These are phyloP conservation scores for Gnomoniopsis sp. DNA, from an alignment of 2,329 filamentous ascomycete genomes.

Conservation along the genomic window DNA sequence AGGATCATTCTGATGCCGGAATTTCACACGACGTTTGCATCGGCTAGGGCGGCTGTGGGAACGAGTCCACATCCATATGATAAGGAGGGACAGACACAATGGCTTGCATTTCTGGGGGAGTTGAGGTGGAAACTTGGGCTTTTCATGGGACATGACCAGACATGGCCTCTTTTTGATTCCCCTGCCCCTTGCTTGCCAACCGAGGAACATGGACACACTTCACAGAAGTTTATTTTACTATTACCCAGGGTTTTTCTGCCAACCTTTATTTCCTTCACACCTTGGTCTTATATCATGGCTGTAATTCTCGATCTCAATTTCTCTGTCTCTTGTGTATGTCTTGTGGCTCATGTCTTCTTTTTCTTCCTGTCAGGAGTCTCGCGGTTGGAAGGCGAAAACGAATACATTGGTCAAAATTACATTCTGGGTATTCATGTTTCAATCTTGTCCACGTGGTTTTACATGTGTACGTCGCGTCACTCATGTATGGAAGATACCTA, in stretches of 20 bases:
- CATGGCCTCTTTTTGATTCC: slow-evolving; percentile 17
- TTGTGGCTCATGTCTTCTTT: not conserved
- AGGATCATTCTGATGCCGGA: slow-evolving; percentile 11
- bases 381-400: not conserved
- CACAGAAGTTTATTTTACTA: slow-evolving; percentile 19
- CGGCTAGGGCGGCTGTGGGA: slow-evolving; percentile 10
- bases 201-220: slow-evolving; percentile 18
- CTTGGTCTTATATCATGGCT: slow-evolving; percentile 23
- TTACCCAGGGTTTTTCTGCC: slow-evolving; percentile 18
- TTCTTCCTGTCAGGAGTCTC: not conserved
- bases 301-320: slow-evolving; percentile 22
- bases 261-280: slow-evolving; percentile 24
- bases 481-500: not conserved
- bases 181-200: slow-evolving; percentile 14
- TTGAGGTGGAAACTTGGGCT: slow-evolving; percentile 14
- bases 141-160: slow-evolving; percentile 18
- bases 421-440: not conserved
- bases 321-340: slow-evolving; percentile 10
- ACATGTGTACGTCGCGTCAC: not conserved
- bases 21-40: slow-evolving; percentile 21
- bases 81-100: slow-evolving; percentile 14
- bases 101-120: slow-evolving; percentile 20
- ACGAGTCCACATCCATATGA: slow-evolving; percentile 14
- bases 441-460: not conserved
- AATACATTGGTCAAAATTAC: not conserved